phyloP scores from a whole-genome alignment of 108 stramenopile species.

The Aurantiochytrium sp. region DNA sequence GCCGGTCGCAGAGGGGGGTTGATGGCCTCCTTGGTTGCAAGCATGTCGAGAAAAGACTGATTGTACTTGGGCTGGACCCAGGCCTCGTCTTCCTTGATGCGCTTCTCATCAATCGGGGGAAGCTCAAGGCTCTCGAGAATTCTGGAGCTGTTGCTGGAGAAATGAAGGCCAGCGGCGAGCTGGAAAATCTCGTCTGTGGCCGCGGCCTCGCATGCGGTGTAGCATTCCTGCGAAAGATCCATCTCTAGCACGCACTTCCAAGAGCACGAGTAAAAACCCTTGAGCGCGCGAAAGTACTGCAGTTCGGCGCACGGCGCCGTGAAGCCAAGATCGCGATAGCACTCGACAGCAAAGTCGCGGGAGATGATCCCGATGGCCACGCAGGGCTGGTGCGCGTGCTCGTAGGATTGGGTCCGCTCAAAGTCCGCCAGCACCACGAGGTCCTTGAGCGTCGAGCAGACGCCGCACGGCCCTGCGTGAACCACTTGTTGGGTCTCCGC shows the following conservation, averaged over 20 bases:
- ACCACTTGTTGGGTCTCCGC: neutral
- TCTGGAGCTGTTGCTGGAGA: neutral
- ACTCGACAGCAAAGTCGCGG: neutral
- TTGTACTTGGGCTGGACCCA: slow-evolving; percentile 7
- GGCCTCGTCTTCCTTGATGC: neutral
- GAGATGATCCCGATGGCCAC: neutral
- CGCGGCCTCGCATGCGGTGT: neutral
- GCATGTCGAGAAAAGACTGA: neutral
- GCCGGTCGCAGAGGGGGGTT: neutral
- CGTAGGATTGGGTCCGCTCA: neutral
- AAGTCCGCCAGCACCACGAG: neutral
- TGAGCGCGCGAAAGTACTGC: neutral
- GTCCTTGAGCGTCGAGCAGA: neutral
- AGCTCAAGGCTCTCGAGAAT: neutral
- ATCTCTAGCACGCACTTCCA: neutral
- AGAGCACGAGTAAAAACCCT: neutral
- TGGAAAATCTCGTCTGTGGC: neutral
- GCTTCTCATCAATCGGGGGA: neutral
- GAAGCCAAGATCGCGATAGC: neutral
- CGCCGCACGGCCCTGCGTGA: neutral
- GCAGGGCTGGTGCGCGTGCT: neutral
- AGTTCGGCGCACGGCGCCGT: neutral
- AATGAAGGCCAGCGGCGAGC: neutral
- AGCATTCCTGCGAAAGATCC: neutral
- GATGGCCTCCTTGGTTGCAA: neutral